Conservation (phyloP, 148 eudicot species). For the Silene uniflora region DNA sequence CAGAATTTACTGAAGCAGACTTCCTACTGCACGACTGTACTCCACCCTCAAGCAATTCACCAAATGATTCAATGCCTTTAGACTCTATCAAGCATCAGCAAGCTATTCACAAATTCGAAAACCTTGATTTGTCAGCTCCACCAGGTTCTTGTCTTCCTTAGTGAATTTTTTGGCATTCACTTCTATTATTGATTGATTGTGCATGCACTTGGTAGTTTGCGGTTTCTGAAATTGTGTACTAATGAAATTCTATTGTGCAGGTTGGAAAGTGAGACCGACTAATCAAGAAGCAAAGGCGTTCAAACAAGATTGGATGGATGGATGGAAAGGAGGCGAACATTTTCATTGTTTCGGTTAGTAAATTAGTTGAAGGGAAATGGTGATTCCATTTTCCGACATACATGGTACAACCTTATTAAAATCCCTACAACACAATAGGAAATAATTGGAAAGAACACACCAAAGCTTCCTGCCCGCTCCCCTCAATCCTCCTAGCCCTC, state of each 20-base stretch:
- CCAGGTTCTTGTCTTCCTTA: conserved; percentile 7
- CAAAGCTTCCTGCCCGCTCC: too few species aligned
- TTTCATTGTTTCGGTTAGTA: too few species aligned
- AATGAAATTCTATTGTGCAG: neutral
- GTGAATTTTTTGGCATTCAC: neutral
- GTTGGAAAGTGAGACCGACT: neutral
- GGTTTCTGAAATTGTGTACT: neutral
- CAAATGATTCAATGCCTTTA: neutral
- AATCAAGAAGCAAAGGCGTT: neutral
- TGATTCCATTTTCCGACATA: too few species aligned
- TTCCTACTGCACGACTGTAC: too few species aligned
- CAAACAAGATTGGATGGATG: too few species aligned
- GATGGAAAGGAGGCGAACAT: too few species aligned
- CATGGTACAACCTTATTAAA: too few species aligned
- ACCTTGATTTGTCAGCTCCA: neutral
- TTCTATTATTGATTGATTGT: neutral
- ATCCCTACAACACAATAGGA: too few species aligned
- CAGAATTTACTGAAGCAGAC: too few species aligned
- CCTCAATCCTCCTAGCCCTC: too few species aligned
- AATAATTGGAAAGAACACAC: too few species aligned
- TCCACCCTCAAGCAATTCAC: neutral
- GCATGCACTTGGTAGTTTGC: too few species aligned
- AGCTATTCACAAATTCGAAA: neutral
- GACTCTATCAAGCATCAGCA: neutral
- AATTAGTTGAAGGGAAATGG: neutral